Base-by-base conservation (phyloP, 116 monocot genomes). In the Trichopus zeylanicus region DNA sequence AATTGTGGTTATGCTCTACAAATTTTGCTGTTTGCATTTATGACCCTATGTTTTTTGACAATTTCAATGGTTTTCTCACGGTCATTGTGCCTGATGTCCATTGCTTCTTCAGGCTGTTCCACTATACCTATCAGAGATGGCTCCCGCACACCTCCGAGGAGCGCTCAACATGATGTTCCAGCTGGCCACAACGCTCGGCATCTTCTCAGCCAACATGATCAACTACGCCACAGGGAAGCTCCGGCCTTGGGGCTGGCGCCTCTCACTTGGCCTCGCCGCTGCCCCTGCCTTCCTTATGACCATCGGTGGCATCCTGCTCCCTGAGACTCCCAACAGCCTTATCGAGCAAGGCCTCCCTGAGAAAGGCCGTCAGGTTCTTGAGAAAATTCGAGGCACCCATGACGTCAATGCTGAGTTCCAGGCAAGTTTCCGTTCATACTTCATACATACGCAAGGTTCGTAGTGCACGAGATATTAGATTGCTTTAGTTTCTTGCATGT, bases 91-190 rank as follows among this genome's bases (percentile, higher is more conserved):
- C n/a, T n/a, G n/a, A n/a, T n/a, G n/a, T n/a, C n/a, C n/a, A n/a
- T n/a, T 42, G 42, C 26, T 28, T 25, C 42, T 28, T 29, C 15
- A 81, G 89, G 91, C 81, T 3, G 95, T 90, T 0, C 95, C 91
- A 0, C 66, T 97, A 5, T 97, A 97, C 72, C 63, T 91, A 25
- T 97, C 97, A 2, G 91, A 97, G 62, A 97, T 97, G 97, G 97
- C 97, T 10, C 97, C 91, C 18, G 91, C 97, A 0, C 81, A 91
- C 32, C 75, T 90, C 33, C 74, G 97, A 21, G 97, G 97, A 19
- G 97, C 58, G 4, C 68, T 97, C 23, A 97, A 97, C 79, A 97
- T 97, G 91, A 81, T 90, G 87, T 91, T 97, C 67, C 97, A 97
- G 68, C 67, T 97, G 1, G 97, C 91, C 10, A 97, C 87, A 19